Evolutionary conservation across 345 rosid genomes (phyloP).

Genomic region (Aquilaria yunnanensis): DNA sequence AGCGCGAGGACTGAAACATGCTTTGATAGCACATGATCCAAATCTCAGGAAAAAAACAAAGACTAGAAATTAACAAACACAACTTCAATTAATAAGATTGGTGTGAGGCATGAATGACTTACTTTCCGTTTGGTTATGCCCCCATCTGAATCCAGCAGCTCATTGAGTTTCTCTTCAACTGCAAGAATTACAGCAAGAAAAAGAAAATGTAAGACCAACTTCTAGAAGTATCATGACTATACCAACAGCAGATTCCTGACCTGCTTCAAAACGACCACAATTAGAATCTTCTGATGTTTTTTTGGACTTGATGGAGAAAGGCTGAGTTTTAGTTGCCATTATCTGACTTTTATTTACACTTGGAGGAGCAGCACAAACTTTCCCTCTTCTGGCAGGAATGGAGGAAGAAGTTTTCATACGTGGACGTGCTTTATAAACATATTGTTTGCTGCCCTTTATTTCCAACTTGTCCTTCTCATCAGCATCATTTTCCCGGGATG

Average conservation of each 20-base stretch:
- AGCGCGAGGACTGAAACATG: no score
- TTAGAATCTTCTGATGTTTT: constrained; percentile 53
- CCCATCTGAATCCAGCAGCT: constrained; percentile 86
- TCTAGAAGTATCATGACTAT: not conserved
- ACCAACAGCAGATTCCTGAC: constrained; percentile 25
- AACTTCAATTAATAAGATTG: not conserved
- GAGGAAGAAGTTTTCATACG: constrained; percentile 53
- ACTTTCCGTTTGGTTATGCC: constrained; percentile 92
- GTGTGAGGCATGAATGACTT: constrained; percentile 21
- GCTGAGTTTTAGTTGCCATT: constrained; percentile 41
- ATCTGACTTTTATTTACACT: constrained; percentile 49
- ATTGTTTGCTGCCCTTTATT: constrained; percentile 38
- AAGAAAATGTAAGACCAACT: not conserved
- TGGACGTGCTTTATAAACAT: constrained; percentile 45
- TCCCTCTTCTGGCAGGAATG: constrained; percentile 51
- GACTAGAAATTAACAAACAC: no score
- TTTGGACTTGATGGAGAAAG: constrained; percentile 45
- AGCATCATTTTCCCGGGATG: constrained; percentile 30
- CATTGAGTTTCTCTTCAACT: constrained; percentile 97
- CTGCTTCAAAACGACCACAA: constrained; percentile 77
- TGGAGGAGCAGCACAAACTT: constrained; percentile 25
- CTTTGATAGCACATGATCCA: no score
- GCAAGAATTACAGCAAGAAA: constrained; percentile 22
- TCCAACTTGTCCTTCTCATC: constrained; percentile 36
- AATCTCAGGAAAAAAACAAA: no score